Percentiles rank a stretch among this genome's conserved stretches.
Evolutionary conservation across 495 filamentous ascomycete species (phyloP).

Genomic region (Cetradonia linearis): DNA sequence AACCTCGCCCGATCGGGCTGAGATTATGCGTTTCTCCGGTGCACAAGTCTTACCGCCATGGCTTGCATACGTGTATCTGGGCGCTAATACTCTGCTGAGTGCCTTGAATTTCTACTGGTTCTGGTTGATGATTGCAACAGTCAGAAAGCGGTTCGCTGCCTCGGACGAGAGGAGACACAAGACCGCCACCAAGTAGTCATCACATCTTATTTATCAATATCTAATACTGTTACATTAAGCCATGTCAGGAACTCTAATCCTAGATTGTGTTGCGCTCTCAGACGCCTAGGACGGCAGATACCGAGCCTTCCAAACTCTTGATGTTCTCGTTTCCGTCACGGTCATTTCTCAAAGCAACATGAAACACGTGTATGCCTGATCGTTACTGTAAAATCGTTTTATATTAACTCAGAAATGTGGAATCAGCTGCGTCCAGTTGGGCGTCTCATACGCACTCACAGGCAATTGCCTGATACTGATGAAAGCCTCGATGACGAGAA

Average conservation of each 20-base stretch:
- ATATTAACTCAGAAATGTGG: slow-evolving; percentile 8
- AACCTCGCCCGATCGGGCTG: slow-evolving; percentile 32
- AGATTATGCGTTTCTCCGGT: slow-evolving; percentile 38
- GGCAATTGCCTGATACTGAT: slow-evolving; percentile 29
- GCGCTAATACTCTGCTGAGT: slow-evolving; percentile 69
- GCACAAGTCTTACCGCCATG: slow-evolving; percentile 49
- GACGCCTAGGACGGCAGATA: not conserved
- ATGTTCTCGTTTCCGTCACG: not conserved
- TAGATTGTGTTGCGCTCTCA: not conserved
- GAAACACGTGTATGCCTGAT: not conserved
- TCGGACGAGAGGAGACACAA: not conserved
- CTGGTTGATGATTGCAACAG: slow-evolving; percentile 83
- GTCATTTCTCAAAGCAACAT: not conserved
- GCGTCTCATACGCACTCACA: slow-evolving; percentile 25
- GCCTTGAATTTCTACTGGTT: slow-evolving; percentile 90
- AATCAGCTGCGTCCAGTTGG: slow-evolving; percentile 23
- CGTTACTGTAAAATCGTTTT: not conserved
- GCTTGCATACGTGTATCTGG: slow-evolving; percentile 65
- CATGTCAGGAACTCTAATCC: not conserved
- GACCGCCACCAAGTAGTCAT: slow-evolving; percentile 10
- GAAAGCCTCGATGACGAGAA: slow-evolving; percentile 29
- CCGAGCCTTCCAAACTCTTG: not conserved
- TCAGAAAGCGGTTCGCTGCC: slow-evolving; percentile 45
- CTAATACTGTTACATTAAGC: not conserved
- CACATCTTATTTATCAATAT: not conserved